Conservation (phyloP, 2,329 filamentous ascomycete genomes). For the Alternaria brassicicola region DNA sequence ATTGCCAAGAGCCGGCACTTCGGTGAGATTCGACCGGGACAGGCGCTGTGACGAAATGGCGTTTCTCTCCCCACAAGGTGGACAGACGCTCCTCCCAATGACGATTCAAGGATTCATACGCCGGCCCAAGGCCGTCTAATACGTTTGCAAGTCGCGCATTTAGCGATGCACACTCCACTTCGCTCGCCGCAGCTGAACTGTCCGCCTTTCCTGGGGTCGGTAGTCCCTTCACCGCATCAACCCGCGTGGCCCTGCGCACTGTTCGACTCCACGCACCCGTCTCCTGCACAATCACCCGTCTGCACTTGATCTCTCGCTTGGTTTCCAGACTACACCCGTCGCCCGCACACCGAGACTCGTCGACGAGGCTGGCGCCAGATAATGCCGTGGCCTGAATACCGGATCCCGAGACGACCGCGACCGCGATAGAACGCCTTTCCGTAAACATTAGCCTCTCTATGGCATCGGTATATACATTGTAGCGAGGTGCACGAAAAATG, state of each 20-base stretch:
- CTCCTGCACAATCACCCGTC: conserved; percentile 5
- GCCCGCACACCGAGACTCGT: conserved; percentile 3
- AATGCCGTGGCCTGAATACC: conserved; percentile 29
- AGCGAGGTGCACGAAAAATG: conserved; percentile 36
- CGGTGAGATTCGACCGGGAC: conserved; percentile 13
- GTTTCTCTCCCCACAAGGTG: conserved; percentile 25
- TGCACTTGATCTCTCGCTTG: neutral
- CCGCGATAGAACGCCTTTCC: conserved; percentile 26
- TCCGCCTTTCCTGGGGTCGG: conserved; percentile 29
- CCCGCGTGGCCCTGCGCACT: conserved; percentile 5
- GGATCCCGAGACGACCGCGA: conserved; percentile 31
- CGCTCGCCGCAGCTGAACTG: conserved; percentile 22
- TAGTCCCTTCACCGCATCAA: conserved; percentile 28
- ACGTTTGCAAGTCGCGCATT: conserved; percentile 16
- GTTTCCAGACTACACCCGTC: neutral
- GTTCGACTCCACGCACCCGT: conserved; percentile 7
- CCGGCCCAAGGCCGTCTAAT: conserved; percentile 18
- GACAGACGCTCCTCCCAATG: conserved; percentile 21
- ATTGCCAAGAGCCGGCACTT: neutral
- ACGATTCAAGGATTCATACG: conserved; percentile 15
- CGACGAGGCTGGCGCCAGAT: conserved; percentile 22
- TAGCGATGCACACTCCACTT: conserved; percentile 28
- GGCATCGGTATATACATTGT: conserved; percentile 12
- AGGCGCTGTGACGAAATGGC: conserved; percentile 23
- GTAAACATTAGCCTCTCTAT: conserved; percentile 2